Base-by-base conservation (phyloP, 768 basidiomycete genomes). In the Boletus rubescentipes region DNA sequence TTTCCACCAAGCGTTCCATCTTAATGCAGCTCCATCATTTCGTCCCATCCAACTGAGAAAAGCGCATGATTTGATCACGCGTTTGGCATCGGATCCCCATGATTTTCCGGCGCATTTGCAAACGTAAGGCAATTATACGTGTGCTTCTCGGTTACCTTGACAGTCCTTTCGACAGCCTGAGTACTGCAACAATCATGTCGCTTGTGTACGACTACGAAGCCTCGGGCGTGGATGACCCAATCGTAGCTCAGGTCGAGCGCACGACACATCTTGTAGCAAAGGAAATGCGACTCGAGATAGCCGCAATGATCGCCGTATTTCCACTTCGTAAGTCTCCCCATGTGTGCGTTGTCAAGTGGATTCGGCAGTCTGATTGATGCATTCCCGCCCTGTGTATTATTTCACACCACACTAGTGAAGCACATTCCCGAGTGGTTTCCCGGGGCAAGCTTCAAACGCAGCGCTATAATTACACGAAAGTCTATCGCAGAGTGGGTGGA, bases 1-100 rank as follows among this genome's bases (percentile, higher is more conserved):
- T 12, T 70, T 70, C 45, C 75, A 77, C 23, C 73, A 76, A 43
- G 64, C 65, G 9, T 73, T 77, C 58, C 62, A 61, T 15, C 57
- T 61, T 9, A 67, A 63, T 30, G 67, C 69, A 3, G 59, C 61
- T 3, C 26, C 53, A 8, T 56, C 61, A 29, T 77, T 70, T 51
- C 60, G 58, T 36, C 70, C 73, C 5, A 56, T 68, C 16, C 77
- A 77, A 46, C 53, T 63, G 29, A 60, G 63, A 36, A 75, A 72
- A 50, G 58, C 67, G 2, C 66, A 67, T 43, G 63, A 66, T 6
- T 49, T 76, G 26, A 59, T 76, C 9, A 54, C 49, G 18, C 57
- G 59, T 18, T 43, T 77, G 21, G 30, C 66, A 12, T 46, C 34
- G 2, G 54, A 48, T n/a, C 66, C 73, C 2, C 61, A 45, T 2